A percentile compares a stretch with the other conserved stretches of the same genome.
Evolutionary conservation across 306 rosid genomes (phyloP).

Genomic region (Alnus glutinosa): DNA sequence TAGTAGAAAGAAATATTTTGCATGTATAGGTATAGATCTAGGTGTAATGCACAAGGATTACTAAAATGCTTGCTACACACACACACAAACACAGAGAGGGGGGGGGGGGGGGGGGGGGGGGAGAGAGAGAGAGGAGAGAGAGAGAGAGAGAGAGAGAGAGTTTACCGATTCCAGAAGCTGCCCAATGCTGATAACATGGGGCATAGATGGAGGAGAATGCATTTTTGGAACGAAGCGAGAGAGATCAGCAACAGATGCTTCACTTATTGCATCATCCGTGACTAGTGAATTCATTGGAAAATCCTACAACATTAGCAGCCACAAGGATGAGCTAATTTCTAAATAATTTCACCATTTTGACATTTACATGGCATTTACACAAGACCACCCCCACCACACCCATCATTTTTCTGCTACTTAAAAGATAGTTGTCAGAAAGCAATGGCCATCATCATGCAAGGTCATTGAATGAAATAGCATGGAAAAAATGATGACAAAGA

Average conservation of each 20-base stretch:
- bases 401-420: neutral
- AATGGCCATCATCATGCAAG: constrained; percentile 1
- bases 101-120: too few species aligned
- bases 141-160: constrained; percentile 4
- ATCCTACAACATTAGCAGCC: constrained; percentile 51
- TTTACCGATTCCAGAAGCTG: constrained; percentile 92
- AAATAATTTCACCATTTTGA: neutral
- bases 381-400: neutral
- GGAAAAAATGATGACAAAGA: constrained; percentile 4
- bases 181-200: constrained; percentile 82
- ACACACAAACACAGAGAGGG: fast-evolving
- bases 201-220: constrained; percentile 53
- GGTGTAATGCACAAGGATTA: neutral
- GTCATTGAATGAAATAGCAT: neutral
- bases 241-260: constrained; percentile 76
- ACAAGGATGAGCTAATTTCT: neutral
- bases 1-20: neutral
- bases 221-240: constrained; percentile 69
- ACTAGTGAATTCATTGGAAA: constrained; percentile 52
- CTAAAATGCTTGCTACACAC: neutral
- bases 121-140: constrained; percentile 4
- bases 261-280: constrained; percentile 80
- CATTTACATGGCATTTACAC: neutral
- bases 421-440: neutral
- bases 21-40: neutral